phyloP scores from a whole-genome alignment of 495 filamentous ascomycete species.

The Parathielavia hyrcaniae region DNA sequence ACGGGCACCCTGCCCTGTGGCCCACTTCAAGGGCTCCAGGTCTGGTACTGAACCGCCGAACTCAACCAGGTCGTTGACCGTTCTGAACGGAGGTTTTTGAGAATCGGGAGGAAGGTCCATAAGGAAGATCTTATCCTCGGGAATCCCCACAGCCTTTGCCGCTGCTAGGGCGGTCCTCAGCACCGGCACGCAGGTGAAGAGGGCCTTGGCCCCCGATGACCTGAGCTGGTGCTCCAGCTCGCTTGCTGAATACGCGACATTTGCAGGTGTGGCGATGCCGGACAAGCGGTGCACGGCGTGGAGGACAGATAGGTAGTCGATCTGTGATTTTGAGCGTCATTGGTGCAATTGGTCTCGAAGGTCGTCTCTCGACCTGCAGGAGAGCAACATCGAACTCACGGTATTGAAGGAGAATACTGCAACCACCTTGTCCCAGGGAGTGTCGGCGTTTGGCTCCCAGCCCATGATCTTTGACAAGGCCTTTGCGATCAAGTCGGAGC shows the following conservation, averaged over 20 bases:
- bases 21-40: conserved; percentile 62
- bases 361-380: background rate
- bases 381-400: conserved; percentile 48
- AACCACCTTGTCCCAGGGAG: conserved; percentile 81
- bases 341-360: background rate
- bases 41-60: conserved; percentile 56
- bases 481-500: conserved; percentile 64
- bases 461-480: conserved; percentile 65
- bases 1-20: conserved; percentile 65
- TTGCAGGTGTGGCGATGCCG: conserved; percentile 72
- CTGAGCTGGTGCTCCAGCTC: conserved; percentile 77
- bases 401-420: conserved; percentile 76
- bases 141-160: conserved; percentile 59
- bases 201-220: conserved; percentile 63
- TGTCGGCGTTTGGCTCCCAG: conserved; percentile 67
- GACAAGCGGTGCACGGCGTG: conserved; percentile 73
- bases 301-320: conserved; percentile 70
- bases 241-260: conserved; percentile 68
- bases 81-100: conserved; percentile 54
- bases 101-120: conserved; percentile 59
- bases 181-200: conserved; percentile 76
- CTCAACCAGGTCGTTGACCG: conserved; percentile 60
- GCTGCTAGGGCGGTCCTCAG: conserved; percentile 64
- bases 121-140: conserved; percentile 67
- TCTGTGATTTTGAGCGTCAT: conserved; percentile 41